Conservation (phyloP, 2,329 filamentous ascomycete genomes). For the Trichoderma guizhouense region DNA sequence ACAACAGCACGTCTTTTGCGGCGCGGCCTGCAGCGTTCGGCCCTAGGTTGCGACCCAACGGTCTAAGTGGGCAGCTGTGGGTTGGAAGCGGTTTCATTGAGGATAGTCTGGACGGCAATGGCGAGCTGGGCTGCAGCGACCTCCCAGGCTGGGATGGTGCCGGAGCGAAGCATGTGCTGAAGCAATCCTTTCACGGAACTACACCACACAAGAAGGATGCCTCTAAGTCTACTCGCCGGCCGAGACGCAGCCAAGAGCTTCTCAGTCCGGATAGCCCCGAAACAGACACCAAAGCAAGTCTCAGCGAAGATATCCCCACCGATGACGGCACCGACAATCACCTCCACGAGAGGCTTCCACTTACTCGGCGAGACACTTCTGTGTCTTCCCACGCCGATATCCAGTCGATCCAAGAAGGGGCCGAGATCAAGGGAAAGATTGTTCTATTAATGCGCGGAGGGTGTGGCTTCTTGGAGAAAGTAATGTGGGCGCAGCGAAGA, state of each 20-base stretch:
- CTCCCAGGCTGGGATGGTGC: constrained; percentile 80
- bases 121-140: constrained; percentile 93
- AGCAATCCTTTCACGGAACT: constrained; percentile 36
- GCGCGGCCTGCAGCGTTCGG: constrained; percentile 93
- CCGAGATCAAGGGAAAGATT: constrained; percentile 90
- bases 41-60: constrained; percentile 68
- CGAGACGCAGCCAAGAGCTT: constrained; percentile 23
- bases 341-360: constrained; percentile 56
- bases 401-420: constrained; percentile 83
- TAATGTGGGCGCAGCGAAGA: constrained; percentile 91
- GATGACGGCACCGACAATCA: constrained; percentile 85
- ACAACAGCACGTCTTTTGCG: constrained; percentile 96
- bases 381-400: constrained; percentile 74
- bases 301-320: constrained; percentile 25
- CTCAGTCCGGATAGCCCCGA: constrained; percentile 28
- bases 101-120: constrained; percentile 66
- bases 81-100: constrained; percentile 89
- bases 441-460: constrained; percentile 88
- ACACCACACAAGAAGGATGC: constrained; percentile 24
- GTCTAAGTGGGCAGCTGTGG: constrained; percentile 88
- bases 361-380: constrained; percentile 35
- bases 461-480: constrained; percentile 95
- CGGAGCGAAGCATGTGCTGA: constrained; percentile 44
- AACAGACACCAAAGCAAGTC: constrained; percentile 22
- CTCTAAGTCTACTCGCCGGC: constrained; percentile 19